Percentiles rank a stretch among this genome's conserved stretches.
Conservation (phyloP, 2,329 filamentous ascomycete genomes). For the Penicillium expansum region DNA sequence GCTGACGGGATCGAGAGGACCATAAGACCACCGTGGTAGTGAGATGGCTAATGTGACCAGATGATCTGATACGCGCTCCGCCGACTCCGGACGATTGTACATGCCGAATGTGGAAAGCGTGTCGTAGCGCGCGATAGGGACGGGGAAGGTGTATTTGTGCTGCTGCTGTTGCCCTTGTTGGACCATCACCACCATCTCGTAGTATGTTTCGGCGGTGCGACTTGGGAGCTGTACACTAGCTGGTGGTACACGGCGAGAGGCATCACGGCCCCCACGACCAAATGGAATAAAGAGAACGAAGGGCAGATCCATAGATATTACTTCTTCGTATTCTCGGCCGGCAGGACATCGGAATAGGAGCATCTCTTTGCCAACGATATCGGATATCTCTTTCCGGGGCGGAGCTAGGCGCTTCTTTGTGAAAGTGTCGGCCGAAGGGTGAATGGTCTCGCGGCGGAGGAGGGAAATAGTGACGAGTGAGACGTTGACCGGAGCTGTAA, state of each 20-base stretch:
- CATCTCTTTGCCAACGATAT: slow-evolving; percentile 94
- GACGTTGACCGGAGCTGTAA: slow-evolving; percentile 83
- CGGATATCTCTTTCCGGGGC: slow-evolving; percentile 82
- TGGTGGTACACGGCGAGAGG: slow-evolving; percentile 83
- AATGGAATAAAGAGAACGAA: slow-evolving; percentile 98
- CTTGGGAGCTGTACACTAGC: slow-evolving; percentile 87
- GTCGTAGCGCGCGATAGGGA: slow-evolving; percentile 90
- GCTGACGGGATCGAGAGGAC: slow-evolving; percentile 88
- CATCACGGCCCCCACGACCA: slow-evolving; percentile 84
- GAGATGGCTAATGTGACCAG: slow-evolving; percentile 89
- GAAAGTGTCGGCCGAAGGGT: slow-evolving; percentile 90
- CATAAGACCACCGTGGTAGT: slow-evolving; percentile 93
- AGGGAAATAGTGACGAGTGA: slow-evolving; percentile 93
- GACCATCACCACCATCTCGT: slow-evolving; percentile 93
- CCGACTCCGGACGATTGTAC: slow-evolving; percentile 94
- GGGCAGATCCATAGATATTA: slow-evolving; percentile 93
- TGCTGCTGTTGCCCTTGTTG: slow-evolving; percentile 86
- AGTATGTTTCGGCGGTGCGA: slow-evolving; percentile 93
- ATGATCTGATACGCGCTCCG: slow-evolving; percentile 82
- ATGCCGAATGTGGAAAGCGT: slow-evolving; percentile 98
- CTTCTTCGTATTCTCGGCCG: slow-evolving; percentile 80
- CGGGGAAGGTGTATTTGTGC: slow-evolving; percentile 86
- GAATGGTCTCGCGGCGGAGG: slow-evolving; percentile 91
- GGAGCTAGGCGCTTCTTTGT: slow-evolving; percentile 88
- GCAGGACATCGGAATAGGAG: slow-evolving; percentile 82